Conservation (phyloP, 352 stramenopile species). For the Pythium brachiatum region DNA sequence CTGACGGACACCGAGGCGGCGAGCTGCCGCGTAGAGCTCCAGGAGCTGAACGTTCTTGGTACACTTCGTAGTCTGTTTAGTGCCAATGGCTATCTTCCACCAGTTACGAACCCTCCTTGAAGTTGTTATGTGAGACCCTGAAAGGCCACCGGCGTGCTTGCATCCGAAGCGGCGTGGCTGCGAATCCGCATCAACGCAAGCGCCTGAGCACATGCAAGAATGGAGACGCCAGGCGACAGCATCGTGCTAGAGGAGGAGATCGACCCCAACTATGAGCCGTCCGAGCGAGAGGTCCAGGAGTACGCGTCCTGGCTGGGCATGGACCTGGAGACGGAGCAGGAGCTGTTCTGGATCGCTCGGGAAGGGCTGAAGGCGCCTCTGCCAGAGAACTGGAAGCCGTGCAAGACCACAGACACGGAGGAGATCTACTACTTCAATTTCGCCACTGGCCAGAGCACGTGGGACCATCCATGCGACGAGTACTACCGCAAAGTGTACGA, state of each 20-base stretch:
- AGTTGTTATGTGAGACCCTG: no score
- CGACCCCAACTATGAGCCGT: constrained; percentile 93
- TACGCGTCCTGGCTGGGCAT: constrained; percentile 96
- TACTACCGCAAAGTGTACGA: constrained; percentile 93
- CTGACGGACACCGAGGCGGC: no score
- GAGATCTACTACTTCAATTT: constrained; percentile 98
- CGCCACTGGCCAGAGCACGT: constrained; percentile 88
- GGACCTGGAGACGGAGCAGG: constrained; percentile 88
- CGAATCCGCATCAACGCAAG: no score
- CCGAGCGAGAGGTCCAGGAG: constrained; percentile 89
- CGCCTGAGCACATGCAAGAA: neutral
- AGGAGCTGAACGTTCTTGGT: no score
- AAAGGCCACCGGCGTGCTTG: no score
- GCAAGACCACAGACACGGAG: constrained; percentile 93
- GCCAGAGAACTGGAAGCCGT: constrained; percentile 95
- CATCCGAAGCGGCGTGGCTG: no score
- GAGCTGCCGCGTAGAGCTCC: no score
- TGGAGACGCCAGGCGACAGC: constrained; percentile 67
- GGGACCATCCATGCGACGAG: constrained; percentile 94
- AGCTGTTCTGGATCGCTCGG: constrained; percentile 94
- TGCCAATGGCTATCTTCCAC: no score
- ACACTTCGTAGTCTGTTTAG: no score
- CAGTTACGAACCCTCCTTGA: no score
- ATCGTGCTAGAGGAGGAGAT: constrained; percentile 95
- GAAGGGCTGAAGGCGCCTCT: constrained; percentile 93